Conservation (phyloP, 257 asterid species). For the Rauvolfia tetraphylla region DNA sequence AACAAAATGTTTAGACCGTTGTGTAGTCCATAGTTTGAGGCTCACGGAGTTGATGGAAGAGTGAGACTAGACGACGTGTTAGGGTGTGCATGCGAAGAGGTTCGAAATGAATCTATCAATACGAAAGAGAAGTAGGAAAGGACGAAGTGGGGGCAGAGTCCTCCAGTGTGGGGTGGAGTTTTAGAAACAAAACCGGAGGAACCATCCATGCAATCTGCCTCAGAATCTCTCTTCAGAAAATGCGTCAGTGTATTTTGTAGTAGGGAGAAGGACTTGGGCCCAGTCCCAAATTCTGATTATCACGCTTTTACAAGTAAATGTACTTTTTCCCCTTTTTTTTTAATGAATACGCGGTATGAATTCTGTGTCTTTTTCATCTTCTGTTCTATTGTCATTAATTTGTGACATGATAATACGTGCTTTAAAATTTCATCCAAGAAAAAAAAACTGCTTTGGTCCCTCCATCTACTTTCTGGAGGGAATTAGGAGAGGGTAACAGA, state of each 20-base stretch:
- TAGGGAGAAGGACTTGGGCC: background rate
- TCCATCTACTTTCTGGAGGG: too few relatives aligned
- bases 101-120: background rate
- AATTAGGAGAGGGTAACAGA: too few relatives aligned
- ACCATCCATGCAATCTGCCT: conserved; percentile 26
- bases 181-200: background rate
- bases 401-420: too few relatives aligned
- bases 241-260: conserved; percentile 14
- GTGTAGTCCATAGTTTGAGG: background rate
- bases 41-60: conserved; percentile 4
- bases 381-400: too few relatives aligned
- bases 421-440: too few relatives aligned
- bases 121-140: conserved; percentile 5
- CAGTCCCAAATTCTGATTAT: too few relatives aligned
- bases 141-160: background rate
- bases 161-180: background rate
- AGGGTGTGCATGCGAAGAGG: conserved; percentile 2
- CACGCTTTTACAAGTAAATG: too few relatives aligned
- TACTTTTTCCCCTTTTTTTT: too few relatives aligned
- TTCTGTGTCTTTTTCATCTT: too few relatives aligned
- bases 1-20: background rate
- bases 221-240: conserved; percentile 18
- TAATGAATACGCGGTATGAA: too few relatives aligned
- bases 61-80: background rate
- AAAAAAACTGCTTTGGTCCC: too few relatives aligned